Evolutionary conservation across 352 stramenopile species (phyloP), one percentile per base, ranked within the genome.

Genomic region (Blastocystis sp.): DNA sequence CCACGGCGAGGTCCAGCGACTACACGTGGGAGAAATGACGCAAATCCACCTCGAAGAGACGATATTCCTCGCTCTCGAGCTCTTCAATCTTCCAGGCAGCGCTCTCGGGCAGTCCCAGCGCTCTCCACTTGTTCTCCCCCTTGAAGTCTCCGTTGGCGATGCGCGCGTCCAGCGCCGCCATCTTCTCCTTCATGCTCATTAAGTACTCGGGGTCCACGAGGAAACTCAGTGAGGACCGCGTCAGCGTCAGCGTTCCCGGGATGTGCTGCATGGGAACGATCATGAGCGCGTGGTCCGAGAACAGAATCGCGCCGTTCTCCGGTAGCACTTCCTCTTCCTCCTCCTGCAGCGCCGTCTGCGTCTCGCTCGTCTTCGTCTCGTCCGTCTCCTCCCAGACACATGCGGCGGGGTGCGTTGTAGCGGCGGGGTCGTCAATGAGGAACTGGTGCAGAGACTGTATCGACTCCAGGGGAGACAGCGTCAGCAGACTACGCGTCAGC

Each of bases 11-110:
- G 16, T 53, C 67, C 14, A 38, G 49, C 11, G 34, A 36, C 67
- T 78, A 61, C 36, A 11, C 29, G 18, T 57, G 0, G 44, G 29
- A 21, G 3, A 14, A 9, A n/a, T 18, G 34, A 29, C 18, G 3
- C 29, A n/a, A 3, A 4, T 4, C 18, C 34, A 78, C 67, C 29
- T 36, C n/a, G n/a, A 40, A 78, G 2, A 53, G 34, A n/a, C 67
- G 67, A 40, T 44, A 78, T 29, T 78, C 67, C 36, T 78, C 67
- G 36, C 67, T 78, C 36, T 11, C 24, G 36, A 78, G 36, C 9
- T 34, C 8, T 16, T 21, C 40, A 38, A 61, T 36, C 11, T 36
- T 34, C 67, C 44, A 53, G 18, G n/a, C 46, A 6, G 40, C 44
- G 24, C 36, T 53, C 7, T 42, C n/a, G 16, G 53, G 38, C 40